phyloP scores from a whole-genome alignment of 2,329 filamentous ascomycete species.

The Penicillium sp. region DNA sequence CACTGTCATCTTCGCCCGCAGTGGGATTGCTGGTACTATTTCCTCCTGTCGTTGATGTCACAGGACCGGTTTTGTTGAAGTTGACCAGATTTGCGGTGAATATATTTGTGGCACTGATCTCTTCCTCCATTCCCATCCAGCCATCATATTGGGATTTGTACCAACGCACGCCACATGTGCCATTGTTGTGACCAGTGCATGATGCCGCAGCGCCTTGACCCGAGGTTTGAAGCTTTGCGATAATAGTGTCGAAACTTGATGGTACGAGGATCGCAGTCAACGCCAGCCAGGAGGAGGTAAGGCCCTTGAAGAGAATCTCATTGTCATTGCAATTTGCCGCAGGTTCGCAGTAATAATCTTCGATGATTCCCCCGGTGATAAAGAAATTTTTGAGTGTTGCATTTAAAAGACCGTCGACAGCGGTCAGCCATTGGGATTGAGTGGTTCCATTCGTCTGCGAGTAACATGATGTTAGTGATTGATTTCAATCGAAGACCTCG shows the following conservation, averaged over 20 bases:
- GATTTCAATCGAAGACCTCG: too few relatives aligned
- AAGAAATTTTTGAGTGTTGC: constrained; percentile 49
- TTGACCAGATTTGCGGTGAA: constrained; percentile 61
- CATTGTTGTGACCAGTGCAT: constrained; percentile 61
- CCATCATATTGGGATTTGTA: constrained; percentile 55
- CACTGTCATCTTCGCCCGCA: constrained; percentile 31
- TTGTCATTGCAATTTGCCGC: constrained; percentile 59
- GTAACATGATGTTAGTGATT: background rate
- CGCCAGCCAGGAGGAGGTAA: constrained; percentile 67
- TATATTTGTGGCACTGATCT: constrained; percentile 67
- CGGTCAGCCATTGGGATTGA: constrained; percentile 55
- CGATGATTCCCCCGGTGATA: constrained; percentile 31
- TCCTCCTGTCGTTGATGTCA: constrained; percentile 55
- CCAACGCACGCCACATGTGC: constrained; percentile 68
- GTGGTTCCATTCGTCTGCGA: constrained; percentile 49
- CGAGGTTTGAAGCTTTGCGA: constrained; percentile 60
- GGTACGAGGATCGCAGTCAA: constrained; percentile 65
- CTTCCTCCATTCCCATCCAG: constrained; percentile 64
- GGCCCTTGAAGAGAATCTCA: constrained; percentile 66
- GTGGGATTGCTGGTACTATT: constrained; percentile 47
- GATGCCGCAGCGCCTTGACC: constrained; percentile 61
- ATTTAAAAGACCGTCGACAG: constrained; percentile 59
- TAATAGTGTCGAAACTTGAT: constrained; percentile 55
- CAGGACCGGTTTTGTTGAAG: constrained; percentile 47
- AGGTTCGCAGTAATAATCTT: constrained; percentile 67